Evolutionary conservation across 768 basidiomycete genomes (phyloP).

Genomic region (Suillus occidentalis): DNA sequence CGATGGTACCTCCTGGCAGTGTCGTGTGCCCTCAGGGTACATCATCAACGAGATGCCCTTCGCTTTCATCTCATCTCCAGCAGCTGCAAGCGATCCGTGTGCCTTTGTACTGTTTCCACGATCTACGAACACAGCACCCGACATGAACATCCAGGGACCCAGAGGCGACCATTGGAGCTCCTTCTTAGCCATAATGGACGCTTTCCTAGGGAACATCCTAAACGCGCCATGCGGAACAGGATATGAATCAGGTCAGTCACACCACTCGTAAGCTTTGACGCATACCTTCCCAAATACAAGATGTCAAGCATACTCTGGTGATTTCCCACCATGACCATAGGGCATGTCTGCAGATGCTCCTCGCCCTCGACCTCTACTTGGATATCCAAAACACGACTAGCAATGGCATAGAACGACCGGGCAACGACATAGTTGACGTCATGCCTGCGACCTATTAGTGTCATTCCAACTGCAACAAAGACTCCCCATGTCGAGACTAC

Average conservation of each 20-base stretch:
- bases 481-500: constrained; percentile 73
- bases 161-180: constrained; percentile 85
- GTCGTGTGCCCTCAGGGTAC: constrained; percentile 95
- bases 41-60: constrained; percentile 81
- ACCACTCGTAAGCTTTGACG: constrained; percentile 3
- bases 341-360: constrained; percentile 71
- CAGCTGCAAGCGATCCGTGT: constrained; percentile 70
- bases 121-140: constrained; percentile 90
- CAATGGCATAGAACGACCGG: constrained; percentile 73
- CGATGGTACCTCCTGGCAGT: constrained; percentile 59
- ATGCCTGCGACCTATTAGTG: constrained; percentile 64
- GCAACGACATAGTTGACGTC: constrained; percentile 86
- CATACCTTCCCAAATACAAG: constrained; percentile 76
- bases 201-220: constrained; percentile 79
- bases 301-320: constrained; percentile 96
- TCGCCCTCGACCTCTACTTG: constrained; percentile 80
- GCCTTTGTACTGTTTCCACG: constrained; percentile 78
- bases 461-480: constrained; percentile 63
- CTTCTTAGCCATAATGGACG: constrained; percentile 92
- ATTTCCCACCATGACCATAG: constrained; percentile 80
- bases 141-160: constrained; percentile 87
- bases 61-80: constrained; percentile 76
- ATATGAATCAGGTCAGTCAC: constrained; percentile 6
- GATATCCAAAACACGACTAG: constrained; percentile 63
- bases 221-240: constrained; percentile 8